These are phyloP conservation scores for Diaporthe aspalathi DNA, from an alignment of 2,329 filamentous ascomycete species.

Conservation along the genomic window DNA sequence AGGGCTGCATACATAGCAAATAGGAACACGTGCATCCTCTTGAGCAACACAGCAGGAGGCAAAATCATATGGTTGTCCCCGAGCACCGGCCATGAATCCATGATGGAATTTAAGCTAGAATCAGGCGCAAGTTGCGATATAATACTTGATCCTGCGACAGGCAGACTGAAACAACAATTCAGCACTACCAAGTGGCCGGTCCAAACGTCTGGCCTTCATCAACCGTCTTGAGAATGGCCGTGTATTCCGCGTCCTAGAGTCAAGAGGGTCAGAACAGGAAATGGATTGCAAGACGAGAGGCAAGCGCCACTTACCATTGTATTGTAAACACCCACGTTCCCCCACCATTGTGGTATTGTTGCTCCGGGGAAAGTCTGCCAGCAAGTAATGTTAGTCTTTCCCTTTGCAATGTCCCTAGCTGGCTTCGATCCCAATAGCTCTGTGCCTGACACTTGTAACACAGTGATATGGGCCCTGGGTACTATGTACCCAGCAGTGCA, in stretches of 20 bases:
- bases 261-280: constrained; percentile 42
- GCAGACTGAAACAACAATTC: no score
- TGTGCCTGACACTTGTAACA: neutral
- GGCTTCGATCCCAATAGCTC: neutral
- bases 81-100: no score
- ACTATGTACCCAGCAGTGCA: neutral
- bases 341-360: constrained; percentile 56
- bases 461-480: no score
- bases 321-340: constrained; percentile 62
- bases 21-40: no score
- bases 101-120: no score
- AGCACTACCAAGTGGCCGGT: constrained; percentile 50
- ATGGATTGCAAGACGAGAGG: neutral
- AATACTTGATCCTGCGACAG: no score
- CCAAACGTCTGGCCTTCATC: constrained; percentile 51
- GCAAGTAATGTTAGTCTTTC: neutral
- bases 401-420: neutral
- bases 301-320: constrained; percentile 52
- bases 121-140: no score
- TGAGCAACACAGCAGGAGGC: no score
- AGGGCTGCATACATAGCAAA: no score
- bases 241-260: constrained; percentile 49
- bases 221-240: constrained; percentile 48
- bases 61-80: no score
- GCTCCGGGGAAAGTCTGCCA: constrained; percentile 49